Evolutionary conservation across 345 rosid species (phyloP).

Genomic region (Salix caprea): DNA sequence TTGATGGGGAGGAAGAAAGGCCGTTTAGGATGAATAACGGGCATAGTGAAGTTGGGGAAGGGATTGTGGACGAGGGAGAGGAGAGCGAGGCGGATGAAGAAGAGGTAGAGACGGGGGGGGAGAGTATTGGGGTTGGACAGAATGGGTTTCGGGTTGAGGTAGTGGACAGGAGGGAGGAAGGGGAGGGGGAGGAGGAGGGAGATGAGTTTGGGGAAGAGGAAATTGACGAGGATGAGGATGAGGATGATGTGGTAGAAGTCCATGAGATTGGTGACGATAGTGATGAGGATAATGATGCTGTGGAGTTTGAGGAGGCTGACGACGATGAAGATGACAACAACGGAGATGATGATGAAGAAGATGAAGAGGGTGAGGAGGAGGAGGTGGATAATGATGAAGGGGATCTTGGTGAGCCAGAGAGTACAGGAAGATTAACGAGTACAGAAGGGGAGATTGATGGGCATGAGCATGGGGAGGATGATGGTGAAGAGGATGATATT

Average conservation of each 20-base stretch:
- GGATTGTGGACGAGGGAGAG: conserved; percentile 51
- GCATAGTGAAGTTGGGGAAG: conserved; percentile 45
- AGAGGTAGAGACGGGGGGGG: conserved; percentile 41
- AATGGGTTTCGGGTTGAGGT: conserved; percentile 46
- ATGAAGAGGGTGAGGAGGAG: conserved; percentile 41
- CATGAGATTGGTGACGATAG: conserved; percentile 37
- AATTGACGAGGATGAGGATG: conserved; percentile 12
- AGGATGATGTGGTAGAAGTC: conserved; percentile 41
- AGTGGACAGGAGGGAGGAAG: conserved; percentile 19
- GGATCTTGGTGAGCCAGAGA: conserved; percentile 37
- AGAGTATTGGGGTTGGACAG: conserved; percentile 28
- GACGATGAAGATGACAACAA: conserved; percentile 40
- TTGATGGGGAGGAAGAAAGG: conserved; percentile 62
- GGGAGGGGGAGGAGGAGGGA: conserved; percentile 33
- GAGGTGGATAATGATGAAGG: conserved; percentile 50
- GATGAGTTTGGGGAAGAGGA: conserved; percentile 17
- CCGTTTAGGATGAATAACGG: conserved; percentile 45
- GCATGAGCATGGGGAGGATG: conserved; percentile 72
- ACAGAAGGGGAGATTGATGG: conserved; percentile 74
- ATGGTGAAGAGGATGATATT: conserved; percentile 37
- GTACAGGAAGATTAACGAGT: conserved; percentile 37
- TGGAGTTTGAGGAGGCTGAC: conserved; percentile 37
- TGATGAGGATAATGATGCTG: conserved; percentile 45
- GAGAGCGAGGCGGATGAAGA: conserved; percentile 73
- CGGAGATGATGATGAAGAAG: conserved; percentile 3